Conservation (phyloP, 179 eudicot genomes). For the Patellifolia procumbens region DNA sequence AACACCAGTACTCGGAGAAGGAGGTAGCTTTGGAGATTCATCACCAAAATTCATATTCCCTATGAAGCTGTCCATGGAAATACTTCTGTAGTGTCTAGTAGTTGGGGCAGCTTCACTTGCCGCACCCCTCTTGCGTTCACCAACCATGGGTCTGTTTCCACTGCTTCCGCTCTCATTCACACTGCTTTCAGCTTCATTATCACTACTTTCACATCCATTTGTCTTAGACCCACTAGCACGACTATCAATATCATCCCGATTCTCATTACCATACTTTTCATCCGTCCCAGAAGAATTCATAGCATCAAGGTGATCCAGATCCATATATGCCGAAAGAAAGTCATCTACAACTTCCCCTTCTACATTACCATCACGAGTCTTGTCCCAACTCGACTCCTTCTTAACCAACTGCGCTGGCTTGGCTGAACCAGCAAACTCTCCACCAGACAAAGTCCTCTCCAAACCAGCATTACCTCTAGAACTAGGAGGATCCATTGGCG, state of each 20-base stretch:
- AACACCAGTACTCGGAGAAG: constrained; percentile 63
- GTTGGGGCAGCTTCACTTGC: constrained; percentile 66
- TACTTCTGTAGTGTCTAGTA: constrained; percentile 71
- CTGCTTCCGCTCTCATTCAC: constrained; percentile 64
- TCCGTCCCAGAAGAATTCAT: constrained; percentile 74
- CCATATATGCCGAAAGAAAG: constrained; percentile 71
- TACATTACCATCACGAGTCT: constrained; percentile 41
- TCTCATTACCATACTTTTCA: constrained; percentile 63
- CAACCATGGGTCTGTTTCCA: constrained; percentile 35
- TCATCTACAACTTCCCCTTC: constrained; percentile 83
- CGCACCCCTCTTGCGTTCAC: constrained; percentile 66
- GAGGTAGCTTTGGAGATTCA: constrained; percentile 62
- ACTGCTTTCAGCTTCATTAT: constrained; percentile 84
- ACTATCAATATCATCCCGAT: constrained; percentile 73
- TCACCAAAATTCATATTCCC: constrained; percentile 69
- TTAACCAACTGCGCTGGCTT: constrained; percentile 70
- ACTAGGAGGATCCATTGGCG: constrained; percentile 44
- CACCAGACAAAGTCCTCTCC: constrained; percentile 41
- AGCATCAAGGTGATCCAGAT: constrained; percentile 69
- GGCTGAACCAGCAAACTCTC: constrained; percentile 44
- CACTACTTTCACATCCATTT: constrained; percentile 90
- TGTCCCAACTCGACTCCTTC: constrained; percentile 66
- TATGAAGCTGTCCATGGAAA: constrained; percentile 93
- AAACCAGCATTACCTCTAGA: constrained; percentile 39
- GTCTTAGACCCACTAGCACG: constrained; percentile 84